Evolutionary conservation across 192 early-diverging fungal species (phyloP).

Genomic region (Coemansia sp.): DNA sequence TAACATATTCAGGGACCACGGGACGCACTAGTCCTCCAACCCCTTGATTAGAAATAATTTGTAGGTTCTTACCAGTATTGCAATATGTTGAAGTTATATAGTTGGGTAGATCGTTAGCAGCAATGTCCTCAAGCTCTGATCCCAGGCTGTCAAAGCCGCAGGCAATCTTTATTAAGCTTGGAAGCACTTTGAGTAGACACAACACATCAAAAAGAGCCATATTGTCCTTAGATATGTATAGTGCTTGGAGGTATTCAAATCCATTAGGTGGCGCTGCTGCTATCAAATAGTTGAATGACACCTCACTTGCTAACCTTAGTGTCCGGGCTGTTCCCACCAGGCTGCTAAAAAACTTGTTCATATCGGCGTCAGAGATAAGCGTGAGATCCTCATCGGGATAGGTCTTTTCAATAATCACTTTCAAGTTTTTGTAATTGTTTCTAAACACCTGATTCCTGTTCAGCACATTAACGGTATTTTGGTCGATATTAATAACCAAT

Average conservation of each 20-base stretch:
- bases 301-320: no score
- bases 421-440: no score
- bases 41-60: not conserved
- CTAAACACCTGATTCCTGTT: no score
- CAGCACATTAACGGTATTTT: no score
- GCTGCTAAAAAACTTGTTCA: constrained; percentile 93
- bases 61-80: not conserved
- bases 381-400: constrained; percentile 80
- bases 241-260: not conserved
- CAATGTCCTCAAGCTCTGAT: no score
- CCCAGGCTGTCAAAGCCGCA: not conserved
- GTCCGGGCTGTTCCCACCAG: not conserved
- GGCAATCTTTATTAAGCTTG: not conserved
- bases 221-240: not conserved
- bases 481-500: no score
- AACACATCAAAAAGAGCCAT: not conserved
- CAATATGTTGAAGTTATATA: not conserved
- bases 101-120: not conserved
- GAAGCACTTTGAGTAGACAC: not conserved
- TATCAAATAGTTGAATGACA: not conserved
- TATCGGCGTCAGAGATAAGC: constrained; percentile 72
- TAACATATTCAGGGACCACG: not conserved
- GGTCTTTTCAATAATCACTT: constrained; percentile 68
- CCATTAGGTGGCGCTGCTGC: not conserved
- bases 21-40: not conserved